Base-by-base conservation (phyloP, 192 early-diverging fungal genomes). In the Umbelopsis vinacea region DNA sequence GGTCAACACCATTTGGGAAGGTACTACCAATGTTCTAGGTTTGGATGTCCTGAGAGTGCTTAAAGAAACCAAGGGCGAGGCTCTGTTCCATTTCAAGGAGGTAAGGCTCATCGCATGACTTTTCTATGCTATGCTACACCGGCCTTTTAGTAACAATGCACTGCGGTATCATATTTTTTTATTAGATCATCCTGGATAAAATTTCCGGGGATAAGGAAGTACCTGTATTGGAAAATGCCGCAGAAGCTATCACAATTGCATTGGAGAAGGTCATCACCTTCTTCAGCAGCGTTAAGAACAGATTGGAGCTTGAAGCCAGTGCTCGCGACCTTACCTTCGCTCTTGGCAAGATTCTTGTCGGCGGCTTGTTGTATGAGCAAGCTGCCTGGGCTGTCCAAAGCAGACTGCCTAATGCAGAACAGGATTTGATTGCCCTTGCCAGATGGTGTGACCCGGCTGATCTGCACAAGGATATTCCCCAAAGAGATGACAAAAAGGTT, bases 1-100 rank as follows among this genome's bases (percentile, higher is more conserved):
- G 67, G 90, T 93, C n/a, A 88, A 89, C 71, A 77, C 82, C 5
- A 92, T 93, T 55, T 93, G 92, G 92, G 92, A 93, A 46, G 92
- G 92, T 7, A 92, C 92, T 0, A 86, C 90, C 0, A 92, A 92
- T 60, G 85, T 93, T 2, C 72, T 90, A 22, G 81, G 89, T 2
- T 74, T 88, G 63, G 92, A 93, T 79, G 79, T 89, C 19, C 66
- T 84, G 57, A 79, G 89, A 21, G 86, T 89, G 8, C 74, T 88
- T 35, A 69, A 68, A 17, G 80, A 86, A 48, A 84, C 87, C 9
- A 79, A 77, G 52, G 85, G 87, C 26, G 40, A 68, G 7, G 86
- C 80, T 33, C 48, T 80, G 19, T 54, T 75, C 40, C 40, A 72
- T 15, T 86, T 87, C 68, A 75, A 70, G 50, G 67, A 76, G 73